Conservation (phyloP, 2,329 filamentous ascomycete species). For the Arthrobotrys megalospora region DNA sequence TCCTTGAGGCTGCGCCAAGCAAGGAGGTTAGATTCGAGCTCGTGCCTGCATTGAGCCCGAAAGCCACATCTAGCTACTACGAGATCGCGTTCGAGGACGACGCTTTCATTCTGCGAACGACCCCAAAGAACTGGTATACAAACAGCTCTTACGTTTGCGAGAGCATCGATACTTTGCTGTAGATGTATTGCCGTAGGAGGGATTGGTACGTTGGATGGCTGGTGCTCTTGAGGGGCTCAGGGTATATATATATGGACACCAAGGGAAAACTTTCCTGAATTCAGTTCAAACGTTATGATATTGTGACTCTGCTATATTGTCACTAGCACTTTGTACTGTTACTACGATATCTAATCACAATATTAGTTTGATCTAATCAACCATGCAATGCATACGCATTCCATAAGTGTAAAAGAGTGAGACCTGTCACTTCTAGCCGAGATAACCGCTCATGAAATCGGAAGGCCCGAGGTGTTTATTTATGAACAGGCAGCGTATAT, state of each 20-base stretch:
- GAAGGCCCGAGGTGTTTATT: not conserved
- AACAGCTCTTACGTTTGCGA: constrained; percentile 41
- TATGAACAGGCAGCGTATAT: not conserved
- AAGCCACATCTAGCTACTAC: constrained; percentile 25
- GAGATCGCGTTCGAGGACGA: constrained; percentile 40
- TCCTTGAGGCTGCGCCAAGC: constrained; percentile 33
- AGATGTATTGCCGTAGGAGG: constrained; percentile 12
- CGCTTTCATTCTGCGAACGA: constrained; percentile 37
- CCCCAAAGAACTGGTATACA: constrained; percentile 47
- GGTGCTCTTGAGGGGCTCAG: not conserved
- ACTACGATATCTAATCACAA: not conserved
- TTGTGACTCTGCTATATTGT: not conserved
- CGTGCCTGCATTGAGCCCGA: constrained; percentile 29
- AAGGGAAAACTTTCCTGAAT: constrained; percentile 13
- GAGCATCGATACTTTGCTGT: constrained; percentile 40
- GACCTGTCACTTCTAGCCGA: not conserved
- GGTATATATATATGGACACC: constrained; percentile 7
- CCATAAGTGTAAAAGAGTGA: not conserved
- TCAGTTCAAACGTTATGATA: not conserved
- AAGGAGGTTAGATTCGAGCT: constrained; percentile 51
- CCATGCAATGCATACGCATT: not conserved
- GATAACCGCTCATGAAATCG: constrained; percentile 7
- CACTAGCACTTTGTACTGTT: not conserved
- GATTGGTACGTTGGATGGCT: not conserved
- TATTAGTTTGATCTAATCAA: constrained; percentile 3